Percentiles rank a stretch among this genome's conserved stretches.
These are phyloP conservation scores for Solanum piurae DNA, from an alignment of 257 asterid genomes.

Conservation along the genomic window DNA sequence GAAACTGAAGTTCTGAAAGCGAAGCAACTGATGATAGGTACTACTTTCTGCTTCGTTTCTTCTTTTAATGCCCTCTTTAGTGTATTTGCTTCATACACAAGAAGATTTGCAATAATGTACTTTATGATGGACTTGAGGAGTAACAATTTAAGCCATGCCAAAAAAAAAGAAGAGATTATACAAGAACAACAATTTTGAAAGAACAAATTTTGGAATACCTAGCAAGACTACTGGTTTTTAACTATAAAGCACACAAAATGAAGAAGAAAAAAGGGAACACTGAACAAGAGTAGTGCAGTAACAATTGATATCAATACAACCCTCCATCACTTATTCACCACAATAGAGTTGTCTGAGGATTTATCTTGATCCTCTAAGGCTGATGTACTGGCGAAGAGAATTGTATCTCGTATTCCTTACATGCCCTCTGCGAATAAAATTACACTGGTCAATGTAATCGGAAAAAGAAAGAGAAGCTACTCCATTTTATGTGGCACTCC, in stretches of 20 bases:
- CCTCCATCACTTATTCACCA: neutral
- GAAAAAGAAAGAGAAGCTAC: no score
- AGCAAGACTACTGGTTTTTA: neutral
- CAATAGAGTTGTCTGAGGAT: neutral
- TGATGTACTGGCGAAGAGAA: neutral
- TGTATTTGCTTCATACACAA: neutral
- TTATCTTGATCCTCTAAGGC: neutral
- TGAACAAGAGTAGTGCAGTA: neutral
- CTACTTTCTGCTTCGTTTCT: neutral
- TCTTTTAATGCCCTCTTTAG: neutral
- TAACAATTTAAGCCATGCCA: neutral
- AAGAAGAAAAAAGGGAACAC: neutral
- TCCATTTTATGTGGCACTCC: no score
- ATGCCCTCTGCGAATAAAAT: neutral
- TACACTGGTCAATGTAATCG: no score
- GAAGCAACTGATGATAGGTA: slow-evolving; percentile 67
- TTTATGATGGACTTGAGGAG: neutral
- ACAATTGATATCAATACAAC: neutral
- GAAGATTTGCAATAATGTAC: neutral
- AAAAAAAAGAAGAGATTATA: neutral
- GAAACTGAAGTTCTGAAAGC: slow-evolving; percentile 56
- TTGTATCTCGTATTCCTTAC: neutral
- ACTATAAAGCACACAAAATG: neutral
- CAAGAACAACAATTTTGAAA: neutral
- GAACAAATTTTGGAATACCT: neutral